These are phyloP conservation scores for Arthromyces matolae DNA, from an alignment of 768 basidiomycete species.

Conservation along the genomic window DNA sequence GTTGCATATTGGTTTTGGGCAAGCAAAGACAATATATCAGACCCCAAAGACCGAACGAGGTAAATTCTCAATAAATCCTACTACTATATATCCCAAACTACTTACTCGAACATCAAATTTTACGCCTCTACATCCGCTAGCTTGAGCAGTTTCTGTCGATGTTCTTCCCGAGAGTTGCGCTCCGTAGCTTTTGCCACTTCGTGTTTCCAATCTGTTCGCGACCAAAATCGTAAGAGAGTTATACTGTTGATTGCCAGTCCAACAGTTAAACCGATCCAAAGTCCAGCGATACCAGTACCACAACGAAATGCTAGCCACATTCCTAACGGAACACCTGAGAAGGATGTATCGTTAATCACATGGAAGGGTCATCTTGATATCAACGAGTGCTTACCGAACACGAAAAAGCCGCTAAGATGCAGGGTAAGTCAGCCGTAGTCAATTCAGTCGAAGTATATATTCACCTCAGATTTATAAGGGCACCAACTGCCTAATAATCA, in stretches of 20 bases:
- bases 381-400: background rate
- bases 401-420: slow-evolving; percentile 1
- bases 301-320: slow-evolving; percentile 4
- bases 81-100: too few relatives aligned
- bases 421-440: background rate
- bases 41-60: too few relatives aligned
- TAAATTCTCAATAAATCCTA: too few relatives aligned
- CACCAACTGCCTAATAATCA: slow-evolving; percentile 53
- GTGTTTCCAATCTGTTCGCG: slow-evolving; percentile 7
- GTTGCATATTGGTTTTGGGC: too few relatives aligned
- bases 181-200: slow-evolving; percentile 8
- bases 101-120: too few relatives aligned
- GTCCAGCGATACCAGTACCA: slow-evolving; percentile 1
- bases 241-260: slow-evolving; percentile 3
- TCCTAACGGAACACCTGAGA: slow-evolving; percentile 2
- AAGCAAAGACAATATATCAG: too few relatives aligned
- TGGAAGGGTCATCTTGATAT: background rate
- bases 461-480: slow-evolving; percentile 70
- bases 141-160: too few relatives aligned
- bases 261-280: slow-evolving; percentile 9
- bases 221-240: background rate
- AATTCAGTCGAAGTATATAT: background rate
- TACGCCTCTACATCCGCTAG: too few relatives aligned
- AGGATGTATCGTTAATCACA: background rate
- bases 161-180: slow-evolving; percentile 7